A percentile compares a stretch with the other conserved stretches of the same genome.
Conservation (phyloP, 2,329 filamentous ascomycete species). For the Trichoderma gracile region DNA sequence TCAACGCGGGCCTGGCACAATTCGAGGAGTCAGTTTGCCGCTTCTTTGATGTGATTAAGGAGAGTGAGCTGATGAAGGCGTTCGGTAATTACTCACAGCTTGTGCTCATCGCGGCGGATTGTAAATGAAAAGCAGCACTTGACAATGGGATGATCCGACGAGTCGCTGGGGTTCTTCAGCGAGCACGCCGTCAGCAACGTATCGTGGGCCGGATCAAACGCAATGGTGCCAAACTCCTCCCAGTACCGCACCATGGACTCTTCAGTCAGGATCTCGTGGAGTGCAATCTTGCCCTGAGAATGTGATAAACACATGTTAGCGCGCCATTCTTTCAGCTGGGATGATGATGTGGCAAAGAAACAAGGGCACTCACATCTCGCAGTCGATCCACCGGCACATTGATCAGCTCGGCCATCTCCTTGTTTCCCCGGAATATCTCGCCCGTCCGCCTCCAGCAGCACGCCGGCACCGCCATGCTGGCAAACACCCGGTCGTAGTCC, state of each 20-base stretch:
- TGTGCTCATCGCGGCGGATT: conserved; percentile 90
- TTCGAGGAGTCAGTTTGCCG: conserved; percentile 13
- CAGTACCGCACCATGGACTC: conserved; percentile 95
- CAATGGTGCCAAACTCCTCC: conserved; percentile 98
- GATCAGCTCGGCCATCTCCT: conserved; percentile 97
- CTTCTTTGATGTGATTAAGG: neutral
- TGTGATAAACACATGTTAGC: neutral
- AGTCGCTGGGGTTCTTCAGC: conserved; percentile 75
- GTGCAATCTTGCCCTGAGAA: conserved; percentile 79
- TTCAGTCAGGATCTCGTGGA: conserved; percentile 95
- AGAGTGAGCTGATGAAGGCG: neutral
- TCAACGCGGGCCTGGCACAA: conserved; percentile 75
- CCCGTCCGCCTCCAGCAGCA: conserved; percentile 97
- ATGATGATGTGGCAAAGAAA: neutral
- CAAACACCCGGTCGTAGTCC: conserved; percentile 98
- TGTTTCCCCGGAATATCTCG: conserved; percentile 96
- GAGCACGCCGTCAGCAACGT: conserved; percentile 93
- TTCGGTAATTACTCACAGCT: conserved; percentile 69
- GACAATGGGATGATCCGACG: conserved; percentile 70
- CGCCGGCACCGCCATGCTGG: conserved; percentile 96
- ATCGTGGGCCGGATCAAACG: conserved; percentile 91
- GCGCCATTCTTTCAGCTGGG: neutral
- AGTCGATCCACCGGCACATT: conserved; percentile 87
- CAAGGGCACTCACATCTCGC: conserved; percentile 70
- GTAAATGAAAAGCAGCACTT: conserved; percentile 98